Evolutionary conservation across 2,329 filamentous ascomycete genomes (phyloP).

Genomic region (Cadophora luteo-olivacea): DNA sequence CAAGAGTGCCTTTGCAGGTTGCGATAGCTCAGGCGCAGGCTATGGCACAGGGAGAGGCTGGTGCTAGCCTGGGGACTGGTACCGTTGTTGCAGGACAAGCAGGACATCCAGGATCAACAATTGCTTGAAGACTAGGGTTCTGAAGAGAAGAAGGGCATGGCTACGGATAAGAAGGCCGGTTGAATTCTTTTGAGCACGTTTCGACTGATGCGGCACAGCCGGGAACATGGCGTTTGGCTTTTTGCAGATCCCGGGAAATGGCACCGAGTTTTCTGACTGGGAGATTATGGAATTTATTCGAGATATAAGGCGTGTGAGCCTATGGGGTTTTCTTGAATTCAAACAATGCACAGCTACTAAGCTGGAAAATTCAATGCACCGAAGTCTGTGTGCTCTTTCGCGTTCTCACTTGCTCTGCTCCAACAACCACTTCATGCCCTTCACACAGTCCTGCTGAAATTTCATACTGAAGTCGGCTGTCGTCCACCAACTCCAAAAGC

Average conservation of each 20-base stretch:
- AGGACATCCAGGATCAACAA: too few species aligned
- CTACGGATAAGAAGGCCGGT: not conserved
- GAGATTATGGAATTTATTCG: too few species aligned
- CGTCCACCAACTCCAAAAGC: constrained; percentile 42
- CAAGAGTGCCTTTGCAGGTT: constrained; percentile 7
- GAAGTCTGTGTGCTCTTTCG: too few species aligned
- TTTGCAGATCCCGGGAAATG: too few species aligned
- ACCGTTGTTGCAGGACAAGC: not conserved
- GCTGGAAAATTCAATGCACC: not conserved
- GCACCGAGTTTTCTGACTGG: too few species aligned
- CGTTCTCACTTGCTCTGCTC: constrained; percentile 26
- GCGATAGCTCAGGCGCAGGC: not conserved
- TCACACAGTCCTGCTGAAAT: constrained; percentile 37
- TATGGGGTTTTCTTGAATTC: not conserved
- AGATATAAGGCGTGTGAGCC: too few species aligned
- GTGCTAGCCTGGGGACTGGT: not conserved
- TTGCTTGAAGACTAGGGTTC: not conserved
- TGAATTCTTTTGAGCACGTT: not conserved
- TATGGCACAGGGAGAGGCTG: not conserved
- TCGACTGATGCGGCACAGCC: too few species aligned
- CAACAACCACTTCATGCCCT: constrained; percentile 34
- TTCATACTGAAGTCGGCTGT: constrained; percentile 37
- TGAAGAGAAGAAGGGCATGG: not conserved
- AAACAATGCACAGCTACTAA: not conserved
- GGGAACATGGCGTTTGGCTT: too few species aligned